Evolutionary conservation across 1,139 yeast genomes (phyloP).

Genomic region (Zhuliangozyma blackwelliae): DNA sequence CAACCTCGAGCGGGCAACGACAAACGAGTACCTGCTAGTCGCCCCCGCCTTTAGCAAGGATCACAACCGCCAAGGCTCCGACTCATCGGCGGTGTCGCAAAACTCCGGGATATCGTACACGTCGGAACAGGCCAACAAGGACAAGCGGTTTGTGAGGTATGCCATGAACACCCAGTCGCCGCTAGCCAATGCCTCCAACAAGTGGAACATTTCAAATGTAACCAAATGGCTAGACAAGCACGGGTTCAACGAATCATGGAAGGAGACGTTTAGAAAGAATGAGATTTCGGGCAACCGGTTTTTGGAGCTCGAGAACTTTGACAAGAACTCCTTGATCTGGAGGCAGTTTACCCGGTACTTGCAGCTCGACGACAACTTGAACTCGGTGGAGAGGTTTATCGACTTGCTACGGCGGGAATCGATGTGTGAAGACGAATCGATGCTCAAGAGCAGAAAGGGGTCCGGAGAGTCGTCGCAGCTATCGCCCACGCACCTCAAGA

Average conservation of each 20-base stretch:
- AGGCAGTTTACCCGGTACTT: slow-evolving; percentile 41
- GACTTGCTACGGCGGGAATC: slow-evolving; percentile 26
- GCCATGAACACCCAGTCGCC: slow-evolving; percentile 39
- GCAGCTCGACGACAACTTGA: slow-evolving; percentile 36
- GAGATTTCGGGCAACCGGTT: slow-evolving; percentile 63
- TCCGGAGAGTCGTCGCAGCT: slow-evolving; percentile 17
- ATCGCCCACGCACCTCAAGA: slow-evolving; percentile 11
- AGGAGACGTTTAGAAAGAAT: slow-evolving; percentile 53
- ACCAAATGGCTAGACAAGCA: slow-evolving; percentile 62
- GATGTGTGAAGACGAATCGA: slow-evolving; percentile 3
- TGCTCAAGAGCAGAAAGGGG: slow-evolving; percentile 11
- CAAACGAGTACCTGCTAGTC: slow-evolving; percentile 1
- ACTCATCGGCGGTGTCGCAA: slow-evolving; percentile 31
- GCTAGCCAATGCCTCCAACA: slow-evolving; percentile 17
- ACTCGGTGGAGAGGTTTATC: slow-evolving; percentile 55
- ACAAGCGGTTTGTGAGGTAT: slow-evolving; percentile 40
- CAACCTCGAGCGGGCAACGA: not conserved
- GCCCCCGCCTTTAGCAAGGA: not conserved
- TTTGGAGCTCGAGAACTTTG: slow-evolving; percentile 65
- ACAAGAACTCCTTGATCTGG: slow-evolving; percentile 46
- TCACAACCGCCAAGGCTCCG: slow-evolving; percentile 38
- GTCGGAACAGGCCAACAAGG: slow-evolving; percentile 25
- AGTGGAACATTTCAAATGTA: slow-evolving; percentile 70
- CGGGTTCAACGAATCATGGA: slow-evolving; percentile 72
- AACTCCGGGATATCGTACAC: slow-evolving; percentile 29